These are phyloP conservation scores for Pseudogymnoascus sp. DNA, from an alignment of 2,329 filamentous ascomycete genomes.

Conservation along the genomic window DNA sequence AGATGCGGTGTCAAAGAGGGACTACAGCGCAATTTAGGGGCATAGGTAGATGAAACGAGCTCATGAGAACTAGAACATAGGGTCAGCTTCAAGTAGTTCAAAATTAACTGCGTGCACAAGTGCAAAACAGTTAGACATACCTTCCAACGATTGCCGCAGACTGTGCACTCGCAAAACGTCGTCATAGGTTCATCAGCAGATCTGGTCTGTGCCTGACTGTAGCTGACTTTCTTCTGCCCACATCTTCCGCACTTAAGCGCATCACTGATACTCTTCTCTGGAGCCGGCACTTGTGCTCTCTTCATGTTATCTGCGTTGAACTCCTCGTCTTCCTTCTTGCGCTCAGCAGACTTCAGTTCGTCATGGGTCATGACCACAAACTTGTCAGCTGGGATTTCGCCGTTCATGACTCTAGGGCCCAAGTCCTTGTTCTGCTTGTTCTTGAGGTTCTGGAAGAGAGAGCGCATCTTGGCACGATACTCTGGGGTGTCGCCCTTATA, in stretches of 20 bases:
- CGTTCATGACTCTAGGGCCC: conserved; percentile 65
- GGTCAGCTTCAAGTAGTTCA: conserved; percentile 2
- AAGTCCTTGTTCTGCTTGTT: conserved; percentile 79
- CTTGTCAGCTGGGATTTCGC: conserved; percentile 60
- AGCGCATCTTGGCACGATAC: conserved; percentile 85
- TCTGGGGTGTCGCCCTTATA: conserved; percentile 64
- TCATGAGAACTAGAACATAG: conserved; percentile 28
- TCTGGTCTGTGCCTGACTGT: conserved; percentile 91
- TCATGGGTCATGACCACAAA: conserved; percentile 86
- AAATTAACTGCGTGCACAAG: conserved; percentile 8
- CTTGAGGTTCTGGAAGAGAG: conserved; percentile 91
- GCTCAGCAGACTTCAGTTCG: conserved; percentile 82
- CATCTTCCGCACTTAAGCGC: conserved; percentile 87
- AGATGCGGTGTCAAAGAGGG: conserved; percentile 1
- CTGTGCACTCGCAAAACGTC: conserved; percentile 65
- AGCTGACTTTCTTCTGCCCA: conserved; percentile 88
- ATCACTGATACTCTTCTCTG: conserved; percentile 82
- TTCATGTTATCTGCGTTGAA: conserved; percentile 92
- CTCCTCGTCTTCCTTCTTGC: conserved; percentile 66
- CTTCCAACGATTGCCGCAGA: conserved; percentile 67
- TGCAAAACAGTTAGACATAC: conserved; percentile 35
- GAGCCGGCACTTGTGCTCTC: conserved; percentile 89
- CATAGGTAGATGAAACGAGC: not conserved
- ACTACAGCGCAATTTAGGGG: not conserved
- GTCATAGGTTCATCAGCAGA: conserved; percentile 92